Base-by-base conservation (phyloP, 164 flowering plant genomes). In the Dillenia turbinata region DNA sequence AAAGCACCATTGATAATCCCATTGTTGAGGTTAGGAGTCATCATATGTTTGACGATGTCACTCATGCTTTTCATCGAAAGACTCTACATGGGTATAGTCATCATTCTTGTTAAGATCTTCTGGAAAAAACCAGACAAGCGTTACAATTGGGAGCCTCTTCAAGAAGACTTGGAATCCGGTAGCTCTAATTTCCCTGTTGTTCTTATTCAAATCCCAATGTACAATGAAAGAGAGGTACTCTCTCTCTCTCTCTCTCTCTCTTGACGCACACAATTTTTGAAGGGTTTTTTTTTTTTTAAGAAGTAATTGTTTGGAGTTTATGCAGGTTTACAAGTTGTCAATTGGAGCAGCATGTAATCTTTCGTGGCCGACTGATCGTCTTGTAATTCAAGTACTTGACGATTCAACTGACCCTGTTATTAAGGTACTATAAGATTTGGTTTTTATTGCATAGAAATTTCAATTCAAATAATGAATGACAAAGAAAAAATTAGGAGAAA, bases 171-270 rank as follows among this genome's bases (percentile, higher is more conserved):
- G 44, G 98, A 94, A 67, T 15, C 71, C 48, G 98, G 95, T 3
- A 79, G 69, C 66, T 72, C 83, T 0, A 70, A 75, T 67, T 94
- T 82, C 69, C 98, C 98, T 10, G 77, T 79, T 49, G 95, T 88
- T n/a, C 89, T 90, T 12, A 55, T 88, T 10, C 95, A 90, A 81
- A 86, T 90, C 80, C 97, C 97, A 17, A 90, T 90, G 95, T 90
- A 65, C 73, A 90, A 90, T 49, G 95, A 90, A 62, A 77, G 62
- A 81, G 95, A 90, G 92, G 93, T 90, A 12, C 22, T 19, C 55
- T 33, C 26, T 52, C 47, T 62, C n/a, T 14, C 56, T 57, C 43
- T 16, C 3, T 19, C 47, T 61, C 52, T 48, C 8, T 54, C 44
- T 33, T 57, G 19, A 53, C 19, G 49, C 51, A 61, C 50, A 12